phyloP scores from a whole-genome alignment of 345 rosid species.

The Physaria fendleri region DNA sequence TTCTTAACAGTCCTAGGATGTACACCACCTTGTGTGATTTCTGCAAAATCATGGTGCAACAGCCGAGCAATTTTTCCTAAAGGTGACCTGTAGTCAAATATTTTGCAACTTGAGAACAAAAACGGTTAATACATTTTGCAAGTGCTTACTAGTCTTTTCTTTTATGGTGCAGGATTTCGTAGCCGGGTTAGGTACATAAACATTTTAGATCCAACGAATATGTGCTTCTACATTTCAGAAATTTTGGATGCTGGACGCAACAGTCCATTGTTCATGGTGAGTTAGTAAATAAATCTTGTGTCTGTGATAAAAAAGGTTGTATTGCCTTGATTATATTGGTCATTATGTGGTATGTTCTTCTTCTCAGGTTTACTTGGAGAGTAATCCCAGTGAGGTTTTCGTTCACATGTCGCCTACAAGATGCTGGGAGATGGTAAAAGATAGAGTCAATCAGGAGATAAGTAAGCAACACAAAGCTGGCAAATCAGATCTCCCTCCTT shows the following conservation, averaged over 20 bases:
- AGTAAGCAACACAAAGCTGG: conserved; percentile 76
- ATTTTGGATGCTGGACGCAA: conserved; percentile 67
- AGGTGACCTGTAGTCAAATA: conserved; percentile 39
- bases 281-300: conserved; percentile 7
- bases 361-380: conserved; percentile 80
- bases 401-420: conserved; percentile 71
- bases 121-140: background rate
- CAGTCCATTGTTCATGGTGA: conserved; percentile 84
- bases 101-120: conserved; percentile 3
- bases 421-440: conserved; percentile 99
- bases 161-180: conserved; percentile 69
- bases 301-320: background rate
- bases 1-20: conserved; percentile 77
- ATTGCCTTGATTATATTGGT: background rate
- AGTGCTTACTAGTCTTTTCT: conserved; percentile 9
- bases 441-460: conserved; percentile 90
- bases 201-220: conserved; percentile 73
- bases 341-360: conserved; percentile 13
- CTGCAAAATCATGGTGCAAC: conserved; percentile 84
- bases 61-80: conserved; percentile 81
- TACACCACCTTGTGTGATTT: conserved; percentile 81
- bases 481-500: conserved; percentile 66
- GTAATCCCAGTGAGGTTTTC: conserved; percentile 71
- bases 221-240: conserved; percentile 79
- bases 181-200: conserved; percentile 81